Evolutionary conservation across 2,329 filamentous ascomycete genomes (phyloP).

Genomic region (Chrysosporium keratinophilum): DNA sequence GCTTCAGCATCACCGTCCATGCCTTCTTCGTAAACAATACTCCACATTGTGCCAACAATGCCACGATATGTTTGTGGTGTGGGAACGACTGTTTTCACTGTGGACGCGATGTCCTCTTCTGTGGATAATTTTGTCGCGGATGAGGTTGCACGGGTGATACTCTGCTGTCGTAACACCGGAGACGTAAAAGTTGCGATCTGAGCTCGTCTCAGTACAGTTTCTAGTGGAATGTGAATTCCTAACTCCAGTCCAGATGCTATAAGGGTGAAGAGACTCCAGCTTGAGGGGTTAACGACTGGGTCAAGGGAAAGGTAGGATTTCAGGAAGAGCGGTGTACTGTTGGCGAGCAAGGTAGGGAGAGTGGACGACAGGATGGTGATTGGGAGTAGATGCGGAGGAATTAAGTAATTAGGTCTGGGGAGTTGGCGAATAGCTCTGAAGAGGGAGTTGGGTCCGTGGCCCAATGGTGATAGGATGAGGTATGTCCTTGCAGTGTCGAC

Average conservation of each 20-base stretch:
- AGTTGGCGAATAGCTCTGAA: constrained; percentile 66
- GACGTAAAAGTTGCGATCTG: constrained; percentile 64
- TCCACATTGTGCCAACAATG: constrained; percentile 84
- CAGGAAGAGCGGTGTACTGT: constrained; percentile 73
- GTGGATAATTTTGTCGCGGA: constrained; percentile 14
- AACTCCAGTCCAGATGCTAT: constrained; percentile 68
- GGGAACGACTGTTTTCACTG: constrained; percentile 65
- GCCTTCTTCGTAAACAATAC: constrained; percentile 76
- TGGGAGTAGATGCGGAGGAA: constrained; percentile 58
- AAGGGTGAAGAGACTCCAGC: constrained; percentile 76
- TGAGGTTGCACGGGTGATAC: constrained; percentile 17
- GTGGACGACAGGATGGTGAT: constrained; percentile 83
- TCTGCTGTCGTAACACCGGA: constrained; percentile 38
- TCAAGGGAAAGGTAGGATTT: constrained; percentile 78
- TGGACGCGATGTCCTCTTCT: not conserved
- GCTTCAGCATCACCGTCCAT: constrained; percentile 38
- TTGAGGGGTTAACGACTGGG: constrained; percentile 65
- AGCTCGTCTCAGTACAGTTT: constrained; percentile 80
- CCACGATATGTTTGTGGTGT: constrained; percentile 67
- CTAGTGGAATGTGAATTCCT: constrained; percentile 76
- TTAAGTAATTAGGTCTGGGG: constrained; percentile 59
- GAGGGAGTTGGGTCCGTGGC: constrained; percentile 63
- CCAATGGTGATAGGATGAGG: constrained; percentile 74
- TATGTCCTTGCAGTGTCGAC: constrained; percentile 81
- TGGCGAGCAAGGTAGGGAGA: constrained; percentile 69